Evolutionary conservation across 345 rosid genomes (phyloP).

Genomic region (Orychophragmus violaceus): DNA sequence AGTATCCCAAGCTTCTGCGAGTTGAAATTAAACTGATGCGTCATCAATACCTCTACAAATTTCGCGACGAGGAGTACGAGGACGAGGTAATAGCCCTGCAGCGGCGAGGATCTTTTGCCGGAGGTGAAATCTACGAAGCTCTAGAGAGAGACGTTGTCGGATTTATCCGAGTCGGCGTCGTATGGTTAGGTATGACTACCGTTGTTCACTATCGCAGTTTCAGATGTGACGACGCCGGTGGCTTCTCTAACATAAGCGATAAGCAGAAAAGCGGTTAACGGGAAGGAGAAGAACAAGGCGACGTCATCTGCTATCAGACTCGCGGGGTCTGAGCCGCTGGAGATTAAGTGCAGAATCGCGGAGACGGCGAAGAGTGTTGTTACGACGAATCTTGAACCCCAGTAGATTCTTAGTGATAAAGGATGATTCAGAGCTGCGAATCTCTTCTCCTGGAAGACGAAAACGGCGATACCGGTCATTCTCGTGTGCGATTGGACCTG

Average conservation of each 20-base stretch:
- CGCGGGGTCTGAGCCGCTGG: conserved; percentile 12
- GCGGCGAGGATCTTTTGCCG: conserved; percentile 64
- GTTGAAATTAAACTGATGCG: conserved; percentile 84
- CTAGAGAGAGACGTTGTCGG: conserved; percentile 45
- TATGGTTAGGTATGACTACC: not conserved
- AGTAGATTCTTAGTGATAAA: conserved; percentile 55
- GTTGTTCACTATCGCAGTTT: conserved; percentile 27
- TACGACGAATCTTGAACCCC: conserved; percentile 53
- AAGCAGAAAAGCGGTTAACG: conserved; percentile 50
- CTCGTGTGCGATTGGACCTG: conserved; percentile 13
- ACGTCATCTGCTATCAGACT: conserved; percentile 46
- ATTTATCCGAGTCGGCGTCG: conserved; percentile 39
- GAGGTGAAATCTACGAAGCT: conserved; percentile 75
- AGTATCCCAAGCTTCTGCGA: conserved; percentile 94
- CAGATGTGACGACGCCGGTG: conserved; percentile 45
- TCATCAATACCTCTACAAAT: conserved; percentile 63
- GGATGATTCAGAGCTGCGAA: conserved; percentile 57
- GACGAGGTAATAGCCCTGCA: conserved; percentile 81
- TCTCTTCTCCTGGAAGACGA: conserved; percentile 70
- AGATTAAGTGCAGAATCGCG: conserved; percentile 42
- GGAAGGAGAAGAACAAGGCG: conserved; percentile 43
- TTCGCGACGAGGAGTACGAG: conserved; percentile 63
- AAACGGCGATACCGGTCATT: conserved; percentile 41
- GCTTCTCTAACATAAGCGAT: conserved; percentile 51
- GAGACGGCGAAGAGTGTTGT: conserved; percentile 45